phyloP scores from a whole-genome alignment of 108 stramenopile species.

The Pseudonitzschia multiseries region DNA sequence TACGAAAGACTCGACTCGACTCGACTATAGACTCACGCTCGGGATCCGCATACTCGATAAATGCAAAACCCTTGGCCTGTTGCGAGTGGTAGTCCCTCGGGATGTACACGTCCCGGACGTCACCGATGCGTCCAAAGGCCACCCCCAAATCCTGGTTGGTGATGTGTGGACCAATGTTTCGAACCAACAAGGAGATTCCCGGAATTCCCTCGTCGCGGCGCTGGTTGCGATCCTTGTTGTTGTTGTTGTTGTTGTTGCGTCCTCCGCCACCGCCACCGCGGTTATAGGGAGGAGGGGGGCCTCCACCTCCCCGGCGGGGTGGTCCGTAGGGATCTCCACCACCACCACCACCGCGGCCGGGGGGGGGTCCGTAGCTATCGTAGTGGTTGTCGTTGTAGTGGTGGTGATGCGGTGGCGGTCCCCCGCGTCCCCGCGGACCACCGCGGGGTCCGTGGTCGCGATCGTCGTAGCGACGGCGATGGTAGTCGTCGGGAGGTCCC shows the following conservation, averaged over 20 bases:
- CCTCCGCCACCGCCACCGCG: slow-evolving; percentile 30
- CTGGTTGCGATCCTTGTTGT: slow-evolving; percentile 50
- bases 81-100: slow-evolving; percentile 85
- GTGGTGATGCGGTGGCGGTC: background rate
- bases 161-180: slow-evolving; percentile 75
- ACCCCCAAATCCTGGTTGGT: slow-evolving; percentile 64
- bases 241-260: slow-evolving; percentile 40
- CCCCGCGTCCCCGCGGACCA: background rate
- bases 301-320: slow-evolving; percentile 26
- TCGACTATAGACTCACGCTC: slow-evolving; percentile 22
- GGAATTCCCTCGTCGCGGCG: slow-evolving; percentile 81
- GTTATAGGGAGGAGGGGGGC: slow-evolving; percentile 33
- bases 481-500: slow-evolving; percentile 30
- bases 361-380: background rate
- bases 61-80: slow-evolving; percentile 87
- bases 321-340: slow-evolving; percentile 33
- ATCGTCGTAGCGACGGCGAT: background rate
- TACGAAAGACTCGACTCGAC: background rate
- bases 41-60: slow-evolving; percentile 86
- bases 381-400: background rate
- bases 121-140: slow-evolving; percentile 86
- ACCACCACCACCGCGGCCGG: no score
- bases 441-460: background rate
- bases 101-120: slow-evolving; percentile 88
- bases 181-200: slow-evolving; percentile 80